Base-by-base conservation (phyloP, 257 asterid species). In the Parsonsia alboflavescens region DNA sequence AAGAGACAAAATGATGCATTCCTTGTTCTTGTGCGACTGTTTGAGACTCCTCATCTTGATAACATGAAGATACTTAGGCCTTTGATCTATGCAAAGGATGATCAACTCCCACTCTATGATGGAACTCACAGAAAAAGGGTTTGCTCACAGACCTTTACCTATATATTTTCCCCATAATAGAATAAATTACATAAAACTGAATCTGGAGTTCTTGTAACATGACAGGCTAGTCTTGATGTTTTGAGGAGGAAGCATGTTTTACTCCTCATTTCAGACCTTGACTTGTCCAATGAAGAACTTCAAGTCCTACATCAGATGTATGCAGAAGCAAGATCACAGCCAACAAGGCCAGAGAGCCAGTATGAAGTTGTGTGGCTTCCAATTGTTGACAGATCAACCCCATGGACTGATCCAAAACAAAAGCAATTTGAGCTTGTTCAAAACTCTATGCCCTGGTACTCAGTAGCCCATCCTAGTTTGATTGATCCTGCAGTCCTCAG, bases 281-380 rank as follows among this genome's bases (percentile, higher is more conserved):
- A 89, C 1, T 79, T 89, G 33, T 91, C 96, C 0, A 85, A 80
- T 0, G 96, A 92, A 73, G 98, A 92, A 83, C 81, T 92, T 4
- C 78, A 87, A 56, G 75, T 95, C 13, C 96, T 95, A 78, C 96
- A 88, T 67, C 79, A 89, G 76, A 89, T 95, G 78, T 90, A 89
- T 81, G 79, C 77, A 15, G 88, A 84, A 56, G 52, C 86, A 7
- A 71, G 42, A 81, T 84, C 84, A 28, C 84, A 83, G 30, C 53
- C 89, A 22, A 79, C 77, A 53, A 83, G 89, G 75, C 86, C 61
- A 2, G 88, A 82, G 44, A 77, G 89, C 22, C 91, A 86, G 74
- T 89, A 88, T 67, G 98, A 95, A 78, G 86, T 95, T 24, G 91
- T 95, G 0, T 95, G 99, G 99, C 83, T 95, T 61, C 99, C 99